These are phyloP conservation scores for Lachancea waltii DNA, from an alignment of 805 yeast genomes.

Conservation along the genomic window DNA sequence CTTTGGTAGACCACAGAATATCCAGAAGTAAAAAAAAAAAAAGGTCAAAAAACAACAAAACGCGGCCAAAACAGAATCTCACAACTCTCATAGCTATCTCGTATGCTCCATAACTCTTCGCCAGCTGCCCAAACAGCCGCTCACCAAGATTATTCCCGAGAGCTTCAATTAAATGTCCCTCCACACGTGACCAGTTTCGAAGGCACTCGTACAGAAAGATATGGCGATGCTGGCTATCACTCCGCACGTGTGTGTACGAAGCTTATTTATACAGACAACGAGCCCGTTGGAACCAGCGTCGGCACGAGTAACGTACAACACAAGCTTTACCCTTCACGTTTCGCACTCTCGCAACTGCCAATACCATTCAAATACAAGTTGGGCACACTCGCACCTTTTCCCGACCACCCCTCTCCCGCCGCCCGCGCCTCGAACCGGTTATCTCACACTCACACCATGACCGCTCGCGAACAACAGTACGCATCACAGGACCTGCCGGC, in stretches of 20 bases:
- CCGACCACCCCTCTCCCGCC: neutral
- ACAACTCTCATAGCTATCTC: too few relatives aligned
- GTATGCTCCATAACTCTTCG: too few relatives aligned
- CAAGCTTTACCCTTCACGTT: neutral
- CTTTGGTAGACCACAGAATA: too few relatives aligned
- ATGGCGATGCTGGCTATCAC: too few relatives aligned
- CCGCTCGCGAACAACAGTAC: conserved; percentile 1
- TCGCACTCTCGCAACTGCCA: neutral
- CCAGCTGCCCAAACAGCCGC: too few relatives aligned
- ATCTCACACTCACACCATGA: neutral
- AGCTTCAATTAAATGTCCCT: too few relatives aligned
- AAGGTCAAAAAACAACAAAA: too few relatives aligned
- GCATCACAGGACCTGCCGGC: conserved; percentile 2
- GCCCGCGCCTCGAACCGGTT: neutral
- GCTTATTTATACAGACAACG: neutral
- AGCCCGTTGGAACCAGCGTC: conserved; percentile 1
- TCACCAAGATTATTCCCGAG: too few relatives aligned
- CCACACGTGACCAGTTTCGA: neutral
- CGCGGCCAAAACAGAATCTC: too few relatives aligned
- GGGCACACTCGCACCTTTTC: neutral
- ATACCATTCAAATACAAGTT: neutral
- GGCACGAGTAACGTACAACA: neutral
- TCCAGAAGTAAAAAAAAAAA: too few relatives aligned
- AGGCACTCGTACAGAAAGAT: neutral
- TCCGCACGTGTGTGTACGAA: too few relatives aligned